Percentiles rank a stretch among this genome's conserved stretches.
Evolutionary conservation across 139 green algal genomes (phyloP).

Genomic region (Deuterostichococcus epilithicus): DNA sequence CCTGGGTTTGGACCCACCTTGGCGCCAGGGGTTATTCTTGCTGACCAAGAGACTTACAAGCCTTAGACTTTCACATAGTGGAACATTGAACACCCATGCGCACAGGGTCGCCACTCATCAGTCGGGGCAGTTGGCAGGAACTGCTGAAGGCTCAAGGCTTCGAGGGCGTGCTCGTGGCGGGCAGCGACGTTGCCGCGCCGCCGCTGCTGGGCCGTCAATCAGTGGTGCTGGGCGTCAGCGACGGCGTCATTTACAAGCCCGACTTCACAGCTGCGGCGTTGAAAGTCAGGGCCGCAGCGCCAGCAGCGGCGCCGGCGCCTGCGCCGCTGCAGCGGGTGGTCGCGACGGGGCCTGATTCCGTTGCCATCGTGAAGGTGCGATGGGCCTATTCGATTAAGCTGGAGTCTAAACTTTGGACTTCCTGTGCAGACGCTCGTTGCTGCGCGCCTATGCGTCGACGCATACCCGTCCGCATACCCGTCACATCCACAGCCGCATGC

Average conservation of each 20-base stretch:
- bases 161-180: background rate
- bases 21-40: no score
- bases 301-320: background rate
- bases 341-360: background rate
- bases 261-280: background rate
- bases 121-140: background rate
- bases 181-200: background rate
- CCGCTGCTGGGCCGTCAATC: background rate
- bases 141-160: conserved; percentile 6
- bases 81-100: no score
- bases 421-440: no score
- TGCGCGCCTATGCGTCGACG: no score
- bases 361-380: background rate
- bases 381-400: background rate
- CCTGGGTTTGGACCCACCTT: no score
- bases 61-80: no score
- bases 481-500: no score
- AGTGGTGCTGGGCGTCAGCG: conserved; percentile 4
- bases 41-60: no score
- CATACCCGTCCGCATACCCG: no score
- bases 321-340: background rate
- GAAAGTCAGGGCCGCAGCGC: background rate
- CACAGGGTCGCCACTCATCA: background rate
- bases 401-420: no score
- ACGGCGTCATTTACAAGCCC: conserved; percentile 1